A percentile compares a stretch with the other conserved stretches of the same genome.
Evolutionary conservation across 352 stramenopile genomes (phyloP).

Genomic region (Phytophthora cajani): DNA sequence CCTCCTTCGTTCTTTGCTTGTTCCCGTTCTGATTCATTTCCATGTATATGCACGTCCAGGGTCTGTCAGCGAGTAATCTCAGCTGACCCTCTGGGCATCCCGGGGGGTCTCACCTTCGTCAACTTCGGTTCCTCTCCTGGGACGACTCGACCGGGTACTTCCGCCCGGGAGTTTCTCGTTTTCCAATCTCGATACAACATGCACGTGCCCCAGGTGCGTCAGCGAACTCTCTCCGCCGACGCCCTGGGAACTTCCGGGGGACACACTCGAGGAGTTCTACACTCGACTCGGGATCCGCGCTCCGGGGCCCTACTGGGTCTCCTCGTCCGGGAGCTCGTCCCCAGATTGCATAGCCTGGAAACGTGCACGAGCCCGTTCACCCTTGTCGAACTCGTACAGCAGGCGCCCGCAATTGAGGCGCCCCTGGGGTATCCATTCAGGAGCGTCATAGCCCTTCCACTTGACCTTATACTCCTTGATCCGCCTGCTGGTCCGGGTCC

Average conservation of each 20-base stretch:
- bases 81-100: too few species aligned
- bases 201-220: not conserved
- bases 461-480: slow-evolving; percentile 6
- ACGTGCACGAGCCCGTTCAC: not conserved
- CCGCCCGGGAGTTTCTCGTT: too few species aligned
- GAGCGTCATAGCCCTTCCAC: slow-evolving; percentile 3
- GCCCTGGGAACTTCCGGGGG: not conserved
- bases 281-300: not conserved
- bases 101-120: too few species aligned
- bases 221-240: not conserved
- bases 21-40: too few species aligned
- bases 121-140: too few species aligned
- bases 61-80: too few species aligned
- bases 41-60: too few species aligned
- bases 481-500: not conserved
- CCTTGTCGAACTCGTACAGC: slow-evolving; percentile 9
- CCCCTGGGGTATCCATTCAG: not conserved
- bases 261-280: not conserved
- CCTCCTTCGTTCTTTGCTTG: too few species aligned
- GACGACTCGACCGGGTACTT: too few species aligned
- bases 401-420: slow-evolving; percentile 2
- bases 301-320: not conserved
- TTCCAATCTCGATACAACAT: not conserved
- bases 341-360: slow-evolving; percentile 2
- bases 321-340: not conserved